Evolutionary conservation across 2,329 filamentous ascomycete species (phyloP).

Genomic region (Remersonia thermophila): DNA sequence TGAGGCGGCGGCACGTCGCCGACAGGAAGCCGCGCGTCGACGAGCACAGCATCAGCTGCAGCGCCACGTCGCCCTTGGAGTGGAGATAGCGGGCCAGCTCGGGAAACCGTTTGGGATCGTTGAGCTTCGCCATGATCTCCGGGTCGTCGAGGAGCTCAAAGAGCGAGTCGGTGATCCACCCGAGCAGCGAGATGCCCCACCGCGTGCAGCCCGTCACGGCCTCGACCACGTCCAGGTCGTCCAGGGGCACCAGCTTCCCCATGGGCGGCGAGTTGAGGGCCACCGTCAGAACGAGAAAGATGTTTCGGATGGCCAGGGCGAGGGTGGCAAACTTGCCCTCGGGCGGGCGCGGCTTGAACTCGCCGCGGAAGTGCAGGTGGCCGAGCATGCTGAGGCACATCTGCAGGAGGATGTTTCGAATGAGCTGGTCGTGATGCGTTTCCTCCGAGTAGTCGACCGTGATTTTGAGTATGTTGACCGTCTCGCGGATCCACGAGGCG

Average conservation of each 20-base stretch:
- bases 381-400: conserved; percentile 68
- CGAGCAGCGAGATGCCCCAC: conserved; percentile 64
- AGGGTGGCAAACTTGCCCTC: conserved; percentile 64
- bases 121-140: conserved; percentile 39
- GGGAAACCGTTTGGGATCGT: conserved; percentile 30
- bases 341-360: conserved; percentile 48
- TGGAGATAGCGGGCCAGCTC: conserved; percentile 41
- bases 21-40: conserved; percentile 61
- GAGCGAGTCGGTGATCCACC: conserved; percentile 48
- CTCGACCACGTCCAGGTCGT: conserved; percentile 61
- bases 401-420: conserved; percentile 61
- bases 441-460: conserved; percentile 76
- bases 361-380: conserved; percentile 60
- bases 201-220: conserved; percentile 61
- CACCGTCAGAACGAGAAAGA: conserved; percentile 53
- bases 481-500: conserved; percentile 50
- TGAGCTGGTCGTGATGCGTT: conserved; percentile 55
- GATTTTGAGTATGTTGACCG: conserved; percentile 57
- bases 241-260: conserved; percentile 44
- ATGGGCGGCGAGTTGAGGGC: conserved; percentile 43
- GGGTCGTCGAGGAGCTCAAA: conserved; percentile 42
- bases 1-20: conserved; percentile 52
- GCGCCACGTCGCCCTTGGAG: conserved; percentile 41
- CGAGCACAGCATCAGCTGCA: conserved; percentile 59
- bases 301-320: conserved; percentile 62